phyloP scores from a whole-genome alignment of 176 grass and related monocot genomes.

The Elymus sibiricus region DNA sequence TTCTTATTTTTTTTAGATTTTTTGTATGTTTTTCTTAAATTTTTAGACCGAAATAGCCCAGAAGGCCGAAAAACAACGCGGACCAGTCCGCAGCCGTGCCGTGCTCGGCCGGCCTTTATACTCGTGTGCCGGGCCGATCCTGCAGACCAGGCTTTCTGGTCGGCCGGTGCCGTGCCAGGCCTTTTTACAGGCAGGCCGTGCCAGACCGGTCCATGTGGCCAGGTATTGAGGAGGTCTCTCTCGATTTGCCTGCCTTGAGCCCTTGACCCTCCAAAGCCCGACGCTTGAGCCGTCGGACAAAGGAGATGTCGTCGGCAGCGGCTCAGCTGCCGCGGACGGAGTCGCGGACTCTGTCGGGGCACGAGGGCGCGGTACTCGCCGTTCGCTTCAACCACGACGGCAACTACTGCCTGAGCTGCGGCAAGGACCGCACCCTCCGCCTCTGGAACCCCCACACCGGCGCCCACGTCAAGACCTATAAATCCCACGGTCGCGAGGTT shows the following conservation, averaged over 20 bases:
- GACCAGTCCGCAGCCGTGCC: no score
- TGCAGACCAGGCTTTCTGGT: no score
- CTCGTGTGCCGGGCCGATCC: no score
- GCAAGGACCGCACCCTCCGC: conserved; percentile 88
- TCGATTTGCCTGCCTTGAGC: neutral
- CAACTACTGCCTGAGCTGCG: conserved; percentile 96
- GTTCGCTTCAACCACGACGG: conserved; percentile 92
- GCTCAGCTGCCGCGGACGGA: conserved; percentile 51
- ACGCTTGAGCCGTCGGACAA: neutral
- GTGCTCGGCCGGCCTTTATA: no score
- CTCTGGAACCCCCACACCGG: conserved; percentile 93
- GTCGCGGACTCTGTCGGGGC: conserved; percentile 51
- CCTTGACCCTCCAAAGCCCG: neutral
- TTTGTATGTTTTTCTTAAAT: no score
- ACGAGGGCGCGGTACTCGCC: conserved; percentile 86
- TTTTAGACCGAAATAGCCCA: no score
- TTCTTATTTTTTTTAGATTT: no score
- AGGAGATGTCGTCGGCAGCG: conserved; percentile 29
- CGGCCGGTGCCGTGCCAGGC: no score
- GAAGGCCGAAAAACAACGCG: no score
- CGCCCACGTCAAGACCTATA: conserved; percentile 90
- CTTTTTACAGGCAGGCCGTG: no score
- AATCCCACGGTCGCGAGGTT: conserved; percentile 89
- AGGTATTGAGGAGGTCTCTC: no score
- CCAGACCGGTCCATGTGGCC: no score